A percentile compares a stretch with the other conserved stretches of the same genome.
phyloP scores from a whole-genome alignment of 2,329 filamentous ascomycete species.

The Xylaria sp. region DNA sequence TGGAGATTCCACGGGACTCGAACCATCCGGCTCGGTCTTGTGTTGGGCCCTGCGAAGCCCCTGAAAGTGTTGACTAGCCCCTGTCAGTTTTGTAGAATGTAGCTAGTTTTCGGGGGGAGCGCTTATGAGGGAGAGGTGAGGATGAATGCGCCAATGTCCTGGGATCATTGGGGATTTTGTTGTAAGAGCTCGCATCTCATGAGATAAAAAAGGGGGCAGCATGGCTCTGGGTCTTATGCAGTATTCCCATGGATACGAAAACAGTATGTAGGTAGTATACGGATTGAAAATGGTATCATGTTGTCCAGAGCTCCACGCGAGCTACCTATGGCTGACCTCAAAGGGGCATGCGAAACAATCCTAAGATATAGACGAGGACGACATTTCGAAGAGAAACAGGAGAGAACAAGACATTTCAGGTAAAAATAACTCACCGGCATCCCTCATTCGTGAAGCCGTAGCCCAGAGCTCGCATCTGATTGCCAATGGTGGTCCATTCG shows the following conservation, averaged over 20 bases:
- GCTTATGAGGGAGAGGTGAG: neutral
- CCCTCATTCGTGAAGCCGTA: slow-evolving; percentile 62
- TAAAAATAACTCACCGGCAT: slow-evolving; percentile 48
- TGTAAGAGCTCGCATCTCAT: neutral
- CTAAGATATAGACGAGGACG: slow-evolving; percentile 1
- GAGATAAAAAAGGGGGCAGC: neutral
- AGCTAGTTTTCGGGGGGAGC: neutral
- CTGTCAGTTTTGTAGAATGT: slow-evolving; percentile 15
- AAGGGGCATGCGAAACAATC: neutral
- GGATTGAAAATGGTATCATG: neutral
- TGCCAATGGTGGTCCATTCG: slow-evolving; percentile 59
- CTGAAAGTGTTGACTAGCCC: slow-evolving; percentile 54
- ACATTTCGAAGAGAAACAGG: neutral
- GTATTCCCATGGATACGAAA: neutral
- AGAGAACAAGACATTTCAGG: slow-evolving; percentile 6
- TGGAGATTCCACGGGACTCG: slow-evolving; percentile 30
- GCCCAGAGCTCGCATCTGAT: slow-evolving; percentile 53
- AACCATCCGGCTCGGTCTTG: slow-evolving; percentile 42
- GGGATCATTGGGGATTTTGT: neutral
- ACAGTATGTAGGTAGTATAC: neutral
- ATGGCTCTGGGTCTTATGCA: neutral
- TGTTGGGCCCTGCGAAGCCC: slow-evolving; percentile 52
- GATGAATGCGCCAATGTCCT: neutral
- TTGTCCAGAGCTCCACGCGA: neutral
- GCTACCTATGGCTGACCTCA: neutral